Percentiles rank a stretch among this genome's conserved stretches.
Conservation (phyloP, 495 filamentous ascomycete species). For the Aspergillus homomorphus region DNA sequence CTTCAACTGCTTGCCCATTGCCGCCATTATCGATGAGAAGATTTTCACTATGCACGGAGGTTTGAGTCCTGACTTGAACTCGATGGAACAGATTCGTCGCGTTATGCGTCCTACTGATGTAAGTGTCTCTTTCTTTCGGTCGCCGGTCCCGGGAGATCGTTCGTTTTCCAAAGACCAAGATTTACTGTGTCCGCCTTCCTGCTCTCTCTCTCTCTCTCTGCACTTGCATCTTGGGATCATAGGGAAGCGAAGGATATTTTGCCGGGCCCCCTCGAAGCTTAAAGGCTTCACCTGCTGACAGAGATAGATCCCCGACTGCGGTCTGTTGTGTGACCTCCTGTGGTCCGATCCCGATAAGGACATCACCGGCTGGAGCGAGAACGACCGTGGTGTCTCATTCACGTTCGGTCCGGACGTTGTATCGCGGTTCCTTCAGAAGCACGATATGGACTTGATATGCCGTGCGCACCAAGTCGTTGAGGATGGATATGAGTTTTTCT, state of each 20-base stretch:
- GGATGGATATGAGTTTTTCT: slow-evolving; percentile 99
- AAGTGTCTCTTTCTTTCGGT: slow-evolving; percentile 40
- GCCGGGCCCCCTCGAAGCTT: slow-evolving; percentile 37
- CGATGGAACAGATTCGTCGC: slow-evolving; percentile 98
- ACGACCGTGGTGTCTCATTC: slow-evolving; percentile 97
- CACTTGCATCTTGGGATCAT: slow-evolving; percentile 2
- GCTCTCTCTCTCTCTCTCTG: slow-evolving; percentile 4
- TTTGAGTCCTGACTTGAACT: slow-evolving; percentile 95
- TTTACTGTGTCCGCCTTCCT: not conserved
- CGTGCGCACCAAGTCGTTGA: slow-evolving; percentile 98
- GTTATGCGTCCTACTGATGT: slow-evolving; percentile 99
- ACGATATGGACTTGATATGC: slow-evolving; percentile 99
- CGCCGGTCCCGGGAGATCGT: not conserved
- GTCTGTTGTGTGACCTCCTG: slow-evolving; percentile 92
- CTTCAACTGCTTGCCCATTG: slow-evolving; percentile 99
- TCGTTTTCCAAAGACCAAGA: not conserved
- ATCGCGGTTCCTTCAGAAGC: slow-evolving; percentile 96
- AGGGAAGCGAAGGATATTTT: slow-evolving; percentile 23
- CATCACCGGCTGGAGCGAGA: slow-evolving; percentile 99
- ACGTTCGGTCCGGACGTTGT: slow-evolving; percentile 99
- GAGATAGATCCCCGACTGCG: slow-evolving; percentile 91
- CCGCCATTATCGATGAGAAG: slow-evolving; percentile 99
- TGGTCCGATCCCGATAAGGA: slow-evolving; percentile 99
- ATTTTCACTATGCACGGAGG: slow-evolving; percentile 99
- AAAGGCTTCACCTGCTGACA: slow-evolving; percentile 50